Base-by-base conservation (phyloP, 768 basidiomycete genomes). In the Dentipellis sp. region DNA sequence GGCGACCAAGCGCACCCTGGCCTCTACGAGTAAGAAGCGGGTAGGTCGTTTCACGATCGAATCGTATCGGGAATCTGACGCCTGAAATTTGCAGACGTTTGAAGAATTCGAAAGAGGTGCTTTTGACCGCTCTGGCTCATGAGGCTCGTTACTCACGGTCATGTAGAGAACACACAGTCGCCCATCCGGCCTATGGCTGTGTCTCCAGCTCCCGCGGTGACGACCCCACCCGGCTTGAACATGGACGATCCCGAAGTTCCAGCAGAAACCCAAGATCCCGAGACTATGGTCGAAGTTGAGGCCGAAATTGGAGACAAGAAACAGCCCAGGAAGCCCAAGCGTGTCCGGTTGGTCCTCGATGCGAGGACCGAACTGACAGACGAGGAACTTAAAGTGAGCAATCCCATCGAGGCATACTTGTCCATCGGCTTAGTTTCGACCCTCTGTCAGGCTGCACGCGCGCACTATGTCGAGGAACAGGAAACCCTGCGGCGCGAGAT, bases 311-410 rank as follows among this genome's bases (percentile, higher is more conserved):
- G 29, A 29, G 29, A 6, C 6, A 29, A 29, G 29, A 29, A 29
- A 29, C 29, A 3, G 29, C 29, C 29, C 29, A 29, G 55, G 62
- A 87, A 80, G 64, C 67, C 74, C 55, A 86, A 79, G 58, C 72
- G 73, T 2, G 62, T 78, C 10, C 75, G 83, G 47, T 65, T 84
- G 42, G 70, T 88, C 3, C 67, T 92, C 7, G 91, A 93, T 66
- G 70, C 76, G 4, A 77, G 88, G 58, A 93, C 83, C 5, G 91
- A 93, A 65, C 70, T 93, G 38, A 88, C 89, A 4, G 88, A 91
- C 57, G 84, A 88, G 3, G 88, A 93, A 69, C 72, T 93, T 46
- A 86, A 84, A 74, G 91, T 82, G 56, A 58, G 66, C 40, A 45
- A 17, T 6, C 29, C 29, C 29, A 29, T 29, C 48, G 48, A 50